Base-by-base conservation (phyloP, 2,329 filamentous ascomycete genomes). In the Cladophialophora immunda region DNA sequence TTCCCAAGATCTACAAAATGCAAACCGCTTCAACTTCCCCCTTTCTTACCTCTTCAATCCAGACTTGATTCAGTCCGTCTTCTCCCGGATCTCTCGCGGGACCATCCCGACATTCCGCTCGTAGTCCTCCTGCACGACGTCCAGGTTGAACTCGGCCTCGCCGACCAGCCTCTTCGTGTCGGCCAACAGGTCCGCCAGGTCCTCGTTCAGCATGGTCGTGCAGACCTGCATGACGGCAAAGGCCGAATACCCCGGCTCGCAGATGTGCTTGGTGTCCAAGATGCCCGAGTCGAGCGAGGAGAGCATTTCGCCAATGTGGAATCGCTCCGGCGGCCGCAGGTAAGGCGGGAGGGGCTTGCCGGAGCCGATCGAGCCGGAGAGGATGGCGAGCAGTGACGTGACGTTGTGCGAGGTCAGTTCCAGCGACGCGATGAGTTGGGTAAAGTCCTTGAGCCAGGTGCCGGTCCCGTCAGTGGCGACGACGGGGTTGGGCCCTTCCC, bases 191-290 rank as follows among this genome's bases (percentile, higher is more conserved):
- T 84, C 85, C 68, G 87, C 86, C 36, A 93, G 77, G 77, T 93
- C 90, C 71, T 90, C 89, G 62, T 86, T 86, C 34, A 93, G 85
- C 68, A 91, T 87, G 61, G 86, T 83, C 59, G 87, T 90, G 70
- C 89, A 89, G 41, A 93, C 87, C 74, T 92, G 90, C 72, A 92
- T 81, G 11, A 92, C 89, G 0, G 90, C 90, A 78, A 92, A 93
- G 62, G 90, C 89, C 4, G 89, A 87, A 77, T 92, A 93, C 0
- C 90, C 90, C 0, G 89, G 89, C 75, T 92, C 88, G 3, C 87
- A 85, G 66, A 92, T 85, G 75, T 92, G 89, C 66, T 83, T 77
- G 1, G 90, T 79, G 70, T 85, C 87, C 19, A 92, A 74, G 11
- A 92, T 87, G 58, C 87, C 84, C 3, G 80, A 78, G 70, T 89